Conservation (phyloP, 1,139 yeast species). For the Sugiyamaella paludigena region DNA sequence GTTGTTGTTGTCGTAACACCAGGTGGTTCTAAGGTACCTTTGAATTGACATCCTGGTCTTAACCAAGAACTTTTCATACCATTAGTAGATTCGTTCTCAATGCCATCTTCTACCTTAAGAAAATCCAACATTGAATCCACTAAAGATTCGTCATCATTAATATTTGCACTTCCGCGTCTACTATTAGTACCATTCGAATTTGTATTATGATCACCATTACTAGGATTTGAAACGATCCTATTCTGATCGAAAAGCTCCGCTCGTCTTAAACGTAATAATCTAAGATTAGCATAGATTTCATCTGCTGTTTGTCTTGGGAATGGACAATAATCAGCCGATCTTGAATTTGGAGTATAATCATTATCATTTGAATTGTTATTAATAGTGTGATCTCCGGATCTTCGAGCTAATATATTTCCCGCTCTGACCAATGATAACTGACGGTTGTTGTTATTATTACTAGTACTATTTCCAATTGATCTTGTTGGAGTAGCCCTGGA, state of each 20-base stretch:
- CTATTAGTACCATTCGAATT: no score
- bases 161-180: neutral
- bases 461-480: no score
- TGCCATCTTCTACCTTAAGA: slow-evolving; percentile 7
- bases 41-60: slow-evolving; percentile 4
- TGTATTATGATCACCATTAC: neutral
- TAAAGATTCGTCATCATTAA: slow-evolving; percentile 3
- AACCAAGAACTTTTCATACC: slow-evolving; percentile 8
- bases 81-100: slow-evolving; percentile 2
- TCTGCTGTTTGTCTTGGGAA: slow-evolving; percentile 11
- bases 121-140: slow-evolving; percentile 8
- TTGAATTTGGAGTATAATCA: neutral
- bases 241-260: slow-evolving; percentile 8
- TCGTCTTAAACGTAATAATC: slow-evolving; percentile 6
- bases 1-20: neutral
- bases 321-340: slow-evolving; percentile 8
- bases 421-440: no score
- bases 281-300: slow-evolving; percentile 8
- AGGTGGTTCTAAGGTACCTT: slow-evolving; percentile 6
- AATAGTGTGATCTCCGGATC: no score
- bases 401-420: no score
- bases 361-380: no score
- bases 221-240: neutral
- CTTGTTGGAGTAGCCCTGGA: no score
- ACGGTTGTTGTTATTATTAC: no score